A percentile compares a stretch with the other conserved stretches of the same genome.
Evolutionary conservation across 768 basidiomycete genomes (phyloP).

Genomic region (Heimioporus sp.): DNA sequence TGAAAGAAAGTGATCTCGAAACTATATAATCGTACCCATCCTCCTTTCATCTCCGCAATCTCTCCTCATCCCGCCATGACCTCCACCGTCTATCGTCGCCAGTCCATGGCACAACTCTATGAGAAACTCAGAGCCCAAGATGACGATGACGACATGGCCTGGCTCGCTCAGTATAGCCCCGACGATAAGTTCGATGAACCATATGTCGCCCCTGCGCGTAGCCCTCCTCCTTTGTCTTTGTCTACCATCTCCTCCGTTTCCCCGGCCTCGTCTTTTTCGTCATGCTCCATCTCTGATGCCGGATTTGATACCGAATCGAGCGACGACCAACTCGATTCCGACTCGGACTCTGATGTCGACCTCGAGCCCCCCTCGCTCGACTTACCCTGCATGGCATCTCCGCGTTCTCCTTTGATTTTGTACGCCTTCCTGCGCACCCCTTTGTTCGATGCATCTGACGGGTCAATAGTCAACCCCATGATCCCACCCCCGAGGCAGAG

Average conservation of each 20-base stretch:
- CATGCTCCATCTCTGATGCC: slow-evolving; percentile 19
- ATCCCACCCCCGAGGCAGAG: neutral
- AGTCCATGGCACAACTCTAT: slow-evolving; percentile 35
- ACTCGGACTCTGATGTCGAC: slow-evolving; percentile 34
- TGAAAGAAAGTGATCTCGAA: slow-evolving; percentile 35
- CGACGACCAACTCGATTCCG: slow-evolving; percentile 23
- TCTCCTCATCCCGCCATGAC: slow-evolving; percentile 22
- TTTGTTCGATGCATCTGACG: slow-evolving; percentile 14
- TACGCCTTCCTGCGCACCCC: slow-evolving; percentile 7
- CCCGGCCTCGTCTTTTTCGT: slow-evolving; percentile 23
- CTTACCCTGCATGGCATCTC: slow-evolving; percentile 7
- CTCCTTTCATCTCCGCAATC: slow-evolving; percentile 17
- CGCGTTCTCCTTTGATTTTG: slow-evolving; percentile 22
- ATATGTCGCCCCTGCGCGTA: slow-evolving; percentile 17
- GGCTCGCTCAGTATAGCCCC: slow-evolving; percentile 34
- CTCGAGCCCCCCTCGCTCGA: slow-evolving; percentile 17
- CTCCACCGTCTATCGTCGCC: slow-evolving; percentile 33
- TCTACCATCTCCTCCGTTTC: slow-evolving; percentile 30
- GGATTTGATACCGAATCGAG: slow-evolving; percentile 20
- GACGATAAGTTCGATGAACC: slow-evolving; percentile 31
- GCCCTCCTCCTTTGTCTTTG: slow-evolving; percentile 22
- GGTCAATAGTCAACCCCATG: slow-evolving; percentile 16
- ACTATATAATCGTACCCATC: slow-evolving; percentile 28
- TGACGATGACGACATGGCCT: slow-evolving; percentile 34
- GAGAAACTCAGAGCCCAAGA: slow-evolving; percentile 35